A percentile compares a stretch with the other conserved stretches of the same genome.
Conservation (phyloP, 129 eudicot genomes). For the sunflower (Helianthus annuus) region DNA sequence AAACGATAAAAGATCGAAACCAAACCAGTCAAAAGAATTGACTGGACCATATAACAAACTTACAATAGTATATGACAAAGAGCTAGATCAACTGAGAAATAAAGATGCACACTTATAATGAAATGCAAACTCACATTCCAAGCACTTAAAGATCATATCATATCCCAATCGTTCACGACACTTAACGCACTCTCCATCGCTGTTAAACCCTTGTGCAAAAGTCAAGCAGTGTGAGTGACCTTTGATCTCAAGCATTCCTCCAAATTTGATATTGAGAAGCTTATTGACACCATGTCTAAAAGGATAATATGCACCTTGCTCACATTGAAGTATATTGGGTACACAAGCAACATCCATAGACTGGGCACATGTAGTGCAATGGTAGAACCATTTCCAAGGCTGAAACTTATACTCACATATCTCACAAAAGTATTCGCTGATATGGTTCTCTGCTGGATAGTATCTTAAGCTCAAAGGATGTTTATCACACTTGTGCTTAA, state of each 20-base stretch:
- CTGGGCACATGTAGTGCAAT: no score
- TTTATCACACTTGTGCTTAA: constrained; percentile 9
- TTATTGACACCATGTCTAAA: no score
- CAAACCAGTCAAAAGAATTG: no score
- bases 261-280: no score
- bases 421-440: constrained; percentile 11
- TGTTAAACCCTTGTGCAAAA: no score
- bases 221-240: not conserved
- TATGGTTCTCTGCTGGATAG: not conserved
- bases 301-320: no score
- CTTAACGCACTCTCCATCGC: not conserved
- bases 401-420: constrained; percentile 9
- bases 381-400: constrained; percentile 6
- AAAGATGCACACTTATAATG: not conserved
- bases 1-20: no score
- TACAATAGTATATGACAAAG: not conserved
- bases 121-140: constrained; percentile 9
- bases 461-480: constrained; percentile 16
- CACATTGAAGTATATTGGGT: not conserved
- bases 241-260: no score
- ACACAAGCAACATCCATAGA: not conserved
- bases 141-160: not conserved
- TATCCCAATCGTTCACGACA: not conserved
- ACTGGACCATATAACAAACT: no score
- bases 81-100: no score